A percentile compares a stretch with the other conserved stretches of the same genome.
phyloP scores from a whole-genome alignment of 176 grass and related monocot genomes.

The Phoenix dactylifera region DNA sequence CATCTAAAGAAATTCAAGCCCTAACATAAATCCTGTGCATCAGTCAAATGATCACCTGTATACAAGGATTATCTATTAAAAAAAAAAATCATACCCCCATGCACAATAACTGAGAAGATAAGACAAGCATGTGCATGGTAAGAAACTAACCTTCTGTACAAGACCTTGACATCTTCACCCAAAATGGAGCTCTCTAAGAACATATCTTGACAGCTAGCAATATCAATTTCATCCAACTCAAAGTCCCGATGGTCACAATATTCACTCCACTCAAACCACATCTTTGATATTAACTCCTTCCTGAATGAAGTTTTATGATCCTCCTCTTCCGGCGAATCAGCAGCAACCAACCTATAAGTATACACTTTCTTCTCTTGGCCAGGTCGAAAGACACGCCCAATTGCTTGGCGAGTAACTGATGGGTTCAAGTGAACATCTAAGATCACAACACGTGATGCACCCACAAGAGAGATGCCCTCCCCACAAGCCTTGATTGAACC shows the following conservation, averaged over 20 bases:
- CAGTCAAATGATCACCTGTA: too few species aligned
- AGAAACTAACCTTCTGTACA: constrained; percentile 66
- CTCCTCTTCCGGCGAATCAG: constrained; percentile 52
- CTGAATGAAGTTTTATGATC: constrained; percentile 56
- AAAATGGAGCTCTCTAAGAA: constrained; percentile 51
- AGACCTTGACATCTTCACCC: constrained; percentile 55
- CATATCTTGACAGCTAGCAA: constrained; percentile 44
- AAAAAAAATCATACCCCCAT: too few species aligned
- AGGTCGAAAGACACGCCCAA: constrained; percentile 80
- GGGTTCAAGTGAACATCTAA: constrained; percentile 95
- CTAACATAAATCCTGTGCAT: too few species aligned
- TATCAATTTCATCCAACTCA: constrained; percentile 46
- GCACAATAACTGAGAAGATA: too few species aligned
- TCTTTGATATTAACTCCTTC: constrained; percentile 80
- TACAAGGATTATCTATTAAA: too few species aligned
- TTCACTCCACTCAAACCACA: constrained; percentile 98
- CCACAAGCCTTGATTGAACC: constrained; percentile 97
- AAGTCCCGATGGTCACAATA: constrained; percentile 46
- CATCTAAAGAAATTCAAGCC: too few species aligned
- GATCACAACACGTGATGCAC: constrained; percentile 77
- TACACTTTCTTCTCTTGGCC: constrained; percentile 80
- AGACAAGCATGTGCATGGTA: too few species aligned
- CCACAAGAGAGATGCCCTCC: constrained; percentile 85
- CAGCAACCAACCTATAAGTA: constrained; percentile 78
- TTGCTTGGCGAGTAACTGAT: constrained; percentile 91